Evolutionary conservation across 768 basidiomycete genomes (phyloP).

Genomic region (Sporobolomyces phaffii): DNA sequence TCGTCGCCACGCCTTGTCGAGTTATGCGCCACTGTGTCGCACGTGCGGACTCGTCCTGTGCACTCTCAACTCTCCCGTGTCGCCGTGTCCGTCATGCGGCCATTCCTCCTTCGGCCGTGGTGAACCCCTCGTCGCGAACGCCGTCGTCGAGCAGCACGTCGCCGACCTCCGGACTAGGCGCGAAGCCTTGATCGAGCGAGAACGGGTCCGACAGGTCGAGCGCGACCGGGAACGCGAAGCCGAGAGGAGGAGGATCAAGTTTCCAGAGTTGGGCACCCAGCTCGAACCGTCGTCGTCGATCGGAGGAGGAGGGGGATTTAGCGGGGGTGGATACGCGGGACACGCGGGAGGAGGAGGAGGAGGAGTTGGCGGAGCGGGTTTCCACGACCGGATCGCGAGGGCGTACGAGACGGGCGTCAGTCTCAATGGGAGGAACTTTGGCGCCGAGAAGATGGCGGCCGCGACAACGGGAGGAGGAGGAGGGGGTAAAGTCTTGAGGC

Average conservation of each 20-base stretch:
- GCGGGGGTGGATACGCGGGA: constrained; percentile 14
- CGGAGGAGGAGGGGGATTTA: not conserved
- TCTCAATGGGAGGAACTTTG: not conserved
- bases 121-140: not conserved
- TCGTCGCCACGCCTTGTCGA: constrained; percentile 21
- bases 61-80: constrained; percentile 23
- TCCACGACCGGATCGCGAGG: constrained; percentile 17
- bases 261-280: constrained; percentile 16
- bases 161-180: not conserved
- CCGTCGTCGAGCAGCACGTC: constrained; percentile 6
- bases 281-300: not conserved
- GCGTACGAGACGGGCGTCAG: constrained; percentile 1
- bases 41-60: constrained; percentile 32
- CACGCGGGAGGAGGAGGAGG: constrained; percentile 21
- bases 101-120: constrained; percentile 17
- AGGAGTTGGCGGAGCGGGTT: not conserved
- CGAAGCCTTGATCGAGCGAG: not conserved
- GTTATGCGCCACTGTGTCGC: constrained; percentile 22
- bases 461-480: not conserved
- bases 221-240: not conserved
- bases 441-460: not conserved
- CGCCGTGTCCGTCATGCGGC: constrained; percentile 29
- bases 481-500: constrained; percentile 20
- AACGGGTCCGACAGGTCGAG: not conserved
- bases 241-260: constrained; percentile 22